Evolutionary conservation across 441 rosid genomes (phyloP).

Genomic region (Lepidium campestre): DNA sequence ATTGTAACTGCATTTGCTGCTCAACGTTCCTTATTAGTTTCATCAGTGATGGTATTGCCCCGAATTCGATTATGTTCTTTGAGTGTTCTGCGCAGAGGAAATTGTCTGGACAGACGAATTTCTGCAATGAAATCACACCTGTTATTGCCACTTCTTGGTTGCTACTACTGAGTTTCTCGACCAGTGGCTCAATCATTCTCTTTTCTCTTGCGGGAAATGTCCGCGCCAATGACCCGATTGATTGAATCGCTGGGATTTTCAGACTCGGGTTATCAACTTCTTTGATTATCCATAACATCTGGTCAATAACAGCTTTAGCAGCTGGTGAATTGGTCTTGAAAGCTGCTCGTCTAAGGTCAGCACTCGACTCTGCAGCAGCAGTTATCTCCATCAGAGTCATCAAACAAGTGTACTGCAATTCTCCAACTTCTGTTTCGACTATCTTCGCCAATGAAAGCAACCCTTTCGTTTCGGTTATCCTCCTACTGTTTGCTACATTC

Average conservation of each 20-base stretch:
- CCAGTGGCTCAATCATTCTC: conserved; percentile 47
- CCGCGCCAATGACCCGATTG: conserved; percentile 57
- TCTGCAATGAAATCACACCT: conserved; percentile 50
- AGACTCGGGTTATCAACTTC: conserved; percentile 37
- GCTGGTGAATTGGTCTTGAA: conserved; percentile 64
- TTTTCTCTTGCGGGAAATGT: conserved; percentile 66
- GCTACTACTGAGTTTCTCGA: conserved; percentile 33
- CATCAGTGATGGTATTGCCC: conserved; percentile 40
- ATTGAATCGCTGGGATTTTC: conserved; percentile 45
- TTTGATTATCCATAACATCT: conserved; percentile 45
- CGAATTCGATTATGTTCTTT: conserved; percentile 41
- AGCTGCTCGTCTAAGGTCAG: conserved; percentile 57
- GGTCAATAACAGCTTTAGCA: conserved; percentile 62
- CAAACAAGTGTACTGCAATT: conserved; percentile 49
- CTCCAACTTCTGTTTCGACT: conserved; percentile 48
- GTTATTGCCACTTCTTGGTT: conserved; percentile 40
- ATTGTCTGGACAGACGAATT: conserved; percentile 44
- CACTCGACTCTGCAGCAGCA: conserved; percentile 48
- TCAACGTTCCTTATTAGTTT: conserved; percentile 40
- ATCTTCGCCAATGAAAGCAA: conserved; percentile 60
- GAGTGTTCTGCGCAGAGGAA: conserved; percentile 48
- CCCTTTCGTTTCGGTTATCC: conserved; percentile 65
- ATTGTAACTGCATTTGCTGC: conserved; percentile 37
- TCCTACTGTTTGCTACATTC: conserved; percentile 49
- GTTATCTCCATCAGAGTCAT: conserved; percentile 67